These are phyloP conservation scores for Yamadazyma blattariae DNA, from an alignment of 1,139 yeast genomes.

Conservation along the genomic window DNA sequence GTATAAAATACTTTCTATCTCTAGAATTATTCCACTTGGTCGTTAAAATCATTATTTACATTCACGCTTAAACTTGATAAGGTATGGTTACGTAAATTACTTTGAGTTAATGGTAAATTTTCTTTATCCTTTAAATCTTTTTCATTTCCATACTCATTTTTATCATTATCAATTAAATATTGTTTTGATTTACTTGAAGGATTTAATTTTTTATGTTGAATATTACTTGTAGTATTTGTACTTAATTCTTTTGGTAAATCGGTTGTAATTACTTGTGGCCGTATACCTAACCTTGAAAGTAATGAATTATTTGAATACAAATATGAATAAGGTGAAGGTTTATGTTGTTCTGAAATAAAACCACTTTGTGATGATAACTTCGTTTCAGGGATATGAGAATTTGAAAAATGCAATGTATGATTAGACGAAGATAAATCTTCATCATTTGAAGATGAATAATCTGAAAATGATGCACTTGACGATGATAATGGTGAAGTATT, in stretches of 20 bases:
- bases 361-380: slow-evolving; percentile 36
- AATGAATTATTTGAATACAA: slow-evolving; percentile 35
- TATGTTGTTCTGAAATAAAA: slow-evolving; percentile 21
- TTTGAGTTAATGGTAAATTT: slow-evolving; percentile 28
- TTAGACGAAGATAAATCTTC: neutral
- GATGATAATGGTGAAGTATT: slow-evolving; percentile 1
- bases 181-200: neutral
- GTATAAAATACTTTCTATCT: neutral
- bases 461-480: neutral
- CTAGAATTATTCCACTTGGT: slow-evolving; percentile 31
- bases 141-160: neutral
- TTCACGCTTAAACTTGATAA: slow-evolving; percentile 15
- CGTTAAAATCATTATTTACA: slow-evolving; percentile 18
- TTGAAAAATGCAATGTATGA: slow-evolving; percentile 15
- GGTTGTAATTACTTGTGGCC: slow-evolving; percentile 41
- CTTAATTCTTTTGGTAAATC: slow-evolving; percentile 13
- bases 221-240: slow-evolving; percentile 11
- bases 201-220: slow-evolving; percentile 3
- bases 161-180: neutral
- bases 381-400: slow-evolving; percentile 28
- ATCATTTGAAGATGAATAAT: neutral
- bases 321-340: slow-evolving; percentile 29
- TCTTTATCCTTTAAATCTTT: slow-evolving; percentile 15
- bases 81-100: slow-evolving; percentile 31
- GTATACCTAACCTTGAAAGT: slow-evolving; percentile 39